These are phyloP conservation scores for Pyricularia grisea DNA, from an alignment of 2,329 filamentous ascomycete genomes.

Conservation along the genomic window DNA sequence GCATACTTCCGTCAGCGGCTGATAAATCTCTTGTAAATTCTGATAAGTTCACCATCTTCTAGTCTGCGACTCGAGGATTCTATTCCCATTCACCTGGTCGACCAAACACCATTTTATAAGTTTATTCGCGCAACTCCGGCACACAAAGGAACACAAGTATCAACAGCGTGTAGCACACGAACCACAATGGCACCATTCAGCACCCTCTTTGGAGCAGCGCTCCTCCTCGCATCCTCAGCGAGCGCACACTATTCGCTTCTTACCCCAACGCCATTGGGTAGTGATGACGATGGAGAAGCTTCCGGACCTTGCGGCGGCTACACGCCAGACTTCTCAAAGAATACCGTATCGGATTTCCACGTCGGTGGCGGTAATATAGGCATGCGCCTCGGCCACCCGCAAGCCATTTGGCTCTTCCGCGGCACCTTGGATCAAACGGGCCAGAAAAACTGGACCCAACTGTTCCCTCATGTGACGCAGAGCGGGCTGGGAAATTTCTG, in stretches of 20 bases:
- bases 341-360: constrained; percentile 39
- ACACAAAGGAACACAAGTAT: background rate
- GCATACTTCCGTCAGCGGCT: background rate
- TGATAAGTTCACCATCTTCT: background rate
- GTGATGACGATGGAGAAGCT: constrained; percentile 34
- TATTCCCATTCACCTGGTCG: background rate
- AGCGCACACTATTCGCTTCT: constrained; percentile 46
- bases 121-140: background rate
- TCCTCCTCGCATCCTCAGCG: constrained; percentile 29
- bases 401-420: constrained; percentile 48
- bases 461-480: constrained; percentile 44
- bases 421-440: constrained; percentile 41
- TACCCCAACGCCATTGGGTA: constrained; percentile 36
- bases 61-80: no score
- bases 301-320: constrained; percentile 46
- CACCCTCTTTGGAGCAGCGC: constrained; percentile 21
- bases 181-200: constrained; percentile 26
- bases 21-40: background rate
- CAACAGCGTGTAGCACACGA: background rate
- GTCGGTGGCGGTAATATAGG: constrained; percentile 45
- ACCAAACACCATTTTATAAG: background rate
- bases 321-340: constrained; percentile 29
- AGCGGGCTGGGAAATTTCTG: constrained; percentile 46
- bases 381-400: constrained; percentile 37
- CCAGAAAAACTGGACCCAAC: constrained; percentile 40